These are phyloP conservation scores for Aspergillus costaricaensis DNA, from an alignment of 2,329 filamentous ascomycete species.

Conservation along the genomic window DNA sequence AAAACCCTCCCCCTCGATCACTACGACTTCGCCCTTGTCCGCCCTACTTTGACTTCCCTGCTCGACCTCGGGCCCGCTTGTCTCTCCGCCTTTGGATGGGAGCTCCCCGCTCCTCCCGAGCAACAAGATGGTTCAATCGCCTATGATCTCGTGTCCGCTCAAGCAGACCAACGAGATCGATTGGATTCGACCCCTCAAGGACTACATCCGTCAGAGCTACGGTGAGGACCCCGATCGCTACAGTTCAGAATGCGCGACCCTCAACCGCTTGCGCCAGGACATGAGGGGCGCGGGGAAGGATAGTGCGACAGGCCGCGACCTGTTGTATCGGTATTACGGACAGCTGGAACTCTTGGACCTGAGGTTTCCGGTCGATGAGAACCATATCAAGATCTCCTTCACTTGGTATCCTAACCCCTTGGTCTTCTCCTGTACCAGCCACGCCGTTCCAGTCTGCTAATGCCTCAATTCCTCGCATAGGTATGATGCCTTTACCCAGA, in stretches of 20 bases:
- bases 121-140: slow-evolving; percentile 73
- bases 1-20: background rate
- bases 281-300: slow-evolving; percentile 98
- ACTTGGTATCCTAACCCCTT: slow-evolving; percentile 68
- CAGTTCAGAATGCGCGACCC: slow-evolving; percentile 87
- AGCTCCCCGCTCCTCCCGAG: slow-evolving; percentile 38
- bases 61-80: background rate
- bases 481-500: slow-evolving; percentile 99
- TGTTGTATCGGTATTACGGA: slow-evolving; percentile 96
- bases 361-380: slow-evolving; percentile 95
- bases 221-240: slow-evolving; percentile 97
- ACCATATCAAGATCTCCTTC: slow-evolving; percentile 98
- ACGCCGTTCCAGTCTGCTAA: slow-evolving; percentile 3
- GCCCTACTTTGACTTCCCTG: background rate
- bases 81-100: slow-evolving; percentile 31
- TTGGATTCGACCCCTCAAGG: slow-evolving; percentile 90
- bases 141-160: slow-evolving; percentile 92
- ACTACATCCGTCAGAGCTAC: slow-evolving; percentile 90
- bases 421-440: background rate
- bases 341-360: slow-evolving; percentile 93
- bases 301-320: slow-evolving; percentile 86
- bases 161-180: slow-evolving; percentile 97
- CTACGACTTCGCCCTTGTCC: background rate
- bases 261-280: slow-evolving; percentile 94
- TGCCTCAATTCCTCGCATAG: slow-evolving; percentile 49